These are phyloP conservation scores for Aspergillus olivimuriae DNA, from an alignment of 495 filamentous ascomycete species.

Conservation along the genomic window DNA sequence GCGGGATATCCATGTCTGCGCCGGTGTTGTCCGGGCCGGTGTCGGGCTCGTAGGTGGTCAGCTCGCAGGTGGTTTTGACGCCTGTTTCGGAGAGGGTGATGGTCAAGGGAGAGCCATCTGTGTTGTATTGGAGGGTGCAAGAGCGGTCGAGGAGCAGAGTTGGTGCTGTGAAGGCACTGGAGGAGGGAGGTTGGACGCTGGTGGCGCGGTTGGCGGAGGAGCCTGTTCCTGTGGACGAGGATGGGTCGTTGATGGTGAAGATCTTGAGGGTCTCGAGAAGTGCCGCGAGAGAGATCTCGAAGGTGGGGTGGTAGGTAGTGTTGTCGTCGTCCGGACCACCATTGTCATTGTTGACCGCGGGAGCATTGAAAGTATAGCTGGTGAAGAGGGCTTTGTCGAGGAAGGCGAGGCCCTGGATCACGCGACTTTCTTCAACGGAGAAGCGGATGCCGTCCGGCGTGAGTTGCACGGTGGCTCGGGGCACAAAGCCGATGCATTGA, in stretches of 20 bases:
- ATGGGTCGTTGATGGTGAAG: constrained; percentile 72
- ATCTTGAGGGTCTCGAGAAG: constrained; percentile 94
- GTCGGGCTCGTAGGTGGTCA: constrained; percentile 79
- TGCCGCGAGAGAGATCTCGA: constrained; percentile 79
- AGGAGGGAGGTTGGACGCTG: constrained; percentile 35
- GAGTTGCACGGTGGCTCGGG: constrained; percentile 78
- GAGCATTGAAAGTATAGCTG: constrained; percentile 60
- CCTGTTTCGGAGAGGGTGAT: constrained; percentile 76
- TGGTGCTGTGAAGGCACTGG: constrained; percentile 69
- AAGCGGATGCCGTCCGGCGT: constrained; percentile 78
- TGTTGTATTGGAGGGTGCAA: constrained; percentile 71
- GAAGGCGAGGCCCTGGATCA: constrained; percentile 83
- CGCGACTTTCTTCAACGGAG: constrained; percentile 73
- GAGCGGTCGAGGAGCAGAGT: constrained; percentile 71
- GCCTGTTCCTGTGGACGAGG: constrained; percentile 50
- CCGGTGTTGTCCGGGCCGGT: too few relatives aligned
- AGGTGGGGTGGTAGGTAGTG: constrained; percentile 40
- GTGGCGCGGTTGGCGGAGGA: constrained; percentile 37
- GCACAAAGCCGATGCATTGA: constrained; percentile 75
- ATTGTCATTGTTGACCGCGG: constrained; percentile 21
- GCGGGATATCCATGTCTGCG: constrained; percentile 73
- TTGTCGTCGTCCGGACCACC: constrained; percentile 30
- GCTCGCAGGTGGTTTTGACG: constrained; percentile 85
- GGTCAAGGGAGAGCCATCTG: constrained; percentile 66
- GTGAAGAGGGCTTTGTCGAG: constrained; percentile 83